A percentile compares a stretch with the other conserved stretches of the same genome.
Conservation (phyloP, 2,329 filamentous ascomycete genomes). For the Fusarium sp. region DNA sequence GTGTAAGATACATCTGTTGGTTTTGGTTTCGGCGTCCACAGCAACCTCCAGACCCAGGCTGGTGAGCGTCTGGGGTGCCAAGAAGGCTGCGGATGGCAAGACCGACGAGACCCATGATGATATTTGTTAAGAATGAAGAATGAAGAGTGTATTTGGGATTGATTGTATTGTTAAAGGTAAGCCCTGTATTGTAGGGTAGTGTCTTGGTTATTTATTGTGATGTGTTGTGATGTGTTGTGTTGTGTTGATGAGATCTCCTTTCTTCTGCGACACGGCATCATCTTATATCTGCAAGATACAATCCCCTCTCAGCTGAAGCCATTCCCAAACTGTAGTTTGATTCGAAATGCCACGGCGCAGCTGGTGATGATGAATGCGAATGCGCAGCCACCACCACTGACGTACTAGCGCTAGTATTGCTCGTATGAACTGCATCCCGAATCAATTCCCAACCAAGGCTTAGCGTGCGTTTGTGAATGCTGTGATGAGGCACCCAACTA, state of each 20-base stretch:
- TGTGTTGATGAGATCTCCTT: not conserved
- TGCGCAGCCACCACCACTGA: conserved; percentile 31
- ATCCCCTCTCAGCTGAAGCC: not conserved
- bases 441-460: conserved; percentile 23
- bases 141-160: not conserved
- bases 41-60: not conserved
- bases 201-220: not conserved
- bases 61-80: not conserved
- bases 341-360: conserved; percentile 22
- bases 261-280: not conserved
- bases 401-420: conserved; percentile 2
- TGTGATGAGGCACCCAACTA: conserved; percentile 3
- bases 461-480: conserved; percentile 9
- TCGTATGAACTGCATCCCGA: too few relatives aligned
- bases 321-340: conserved; percentile 20
- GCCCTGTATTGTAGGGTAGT: conserved; percentile 1
- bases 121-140: not conserved
- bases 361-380: conserved; percentile 7
- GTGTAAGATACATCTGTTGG: not conserved
- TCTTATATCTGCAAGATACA: conserved; percentile 17
- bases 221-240: not conserved
- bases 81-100: conserved; percentile 17
- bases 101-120: conserved; percentile 37
- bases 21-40: not conserved
- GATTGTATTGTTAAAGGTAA: not conserved